Evolutionary conservation across 148 eudicot genomes (phyloP).

Genomic region (Chenopodium album): DNA sequence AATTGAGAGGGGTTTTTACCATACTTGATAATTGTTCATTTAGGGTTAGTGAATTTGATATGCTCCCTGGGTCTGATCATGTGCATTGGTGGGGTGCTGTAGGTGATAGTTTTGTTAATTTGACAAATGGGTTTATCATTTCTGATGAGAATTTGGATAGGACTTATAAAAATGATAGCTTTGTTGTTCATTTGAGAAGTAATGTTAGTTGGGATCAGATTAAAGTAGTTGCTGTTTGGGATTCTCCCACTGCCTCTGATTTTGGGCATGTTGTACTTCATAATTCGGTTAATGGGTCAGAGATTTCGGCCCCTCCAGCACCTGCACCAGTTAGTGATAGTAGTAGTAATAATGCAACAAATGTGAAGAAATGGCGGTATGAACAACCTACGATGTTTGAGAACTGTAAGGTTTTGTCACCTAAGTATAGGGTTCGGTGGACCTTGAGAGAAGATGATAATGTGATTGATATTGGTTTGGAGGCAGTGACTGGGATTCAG

Average conservation of each 20-base stretch:
- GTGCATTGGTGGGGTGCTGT: constrained; percentile 88
- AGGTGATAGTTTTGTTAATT: constrained; percentile 59
- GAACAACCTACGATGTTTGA: constrained; percentile 81
- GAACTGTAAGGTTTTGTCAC: constrained; percentile 68
- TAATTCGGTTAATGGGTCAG: constrained; percentile 30
- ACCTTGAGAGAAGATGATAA: constrained; percentile 55
- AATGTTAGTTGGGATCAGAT: constrained; percentile 82
- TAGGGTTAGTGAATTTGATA: constrained; percentile 76
- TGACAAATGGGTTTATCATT: constrained; percentile 69
- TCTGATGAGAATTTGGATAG: constrained; percentile 57
- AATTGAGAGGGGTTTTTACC: constrained; percentile 67
- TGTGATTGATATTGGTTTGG: constrained; percentile 74
- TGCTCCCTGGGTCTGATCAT: constrained; percentile 74
- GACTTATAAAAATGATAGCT: constrained; percentile 65
- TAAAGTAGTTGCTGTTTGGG: constrained; percentile 69
- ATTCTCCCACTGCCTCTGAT: constrained; percentile 62
- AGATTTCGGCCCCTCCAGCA: constrained; percentile 32
- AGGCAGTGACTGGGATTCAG: constrained; percentile 63
- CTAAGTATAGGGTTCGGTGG: constrained; percentile 74
- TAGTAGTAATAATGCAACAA: constrained; percentile 23
- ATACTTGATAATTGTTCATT: constrained; percentile 75
- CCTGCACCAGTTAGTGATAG: constrained; percentile 34
- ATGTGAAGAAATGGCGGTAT: constrained; percentile 19
- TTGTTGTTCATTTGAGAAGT: constrained; percentile 53
- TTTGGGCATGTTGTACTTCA: constrained; percentile 70